Percentiles rank a stretch among this genome's conserved stretches.
Conservation (phyloP, 2,329 filamentous ascomycete genomes). For the Ilyonectria mors-panacis region DNA sequence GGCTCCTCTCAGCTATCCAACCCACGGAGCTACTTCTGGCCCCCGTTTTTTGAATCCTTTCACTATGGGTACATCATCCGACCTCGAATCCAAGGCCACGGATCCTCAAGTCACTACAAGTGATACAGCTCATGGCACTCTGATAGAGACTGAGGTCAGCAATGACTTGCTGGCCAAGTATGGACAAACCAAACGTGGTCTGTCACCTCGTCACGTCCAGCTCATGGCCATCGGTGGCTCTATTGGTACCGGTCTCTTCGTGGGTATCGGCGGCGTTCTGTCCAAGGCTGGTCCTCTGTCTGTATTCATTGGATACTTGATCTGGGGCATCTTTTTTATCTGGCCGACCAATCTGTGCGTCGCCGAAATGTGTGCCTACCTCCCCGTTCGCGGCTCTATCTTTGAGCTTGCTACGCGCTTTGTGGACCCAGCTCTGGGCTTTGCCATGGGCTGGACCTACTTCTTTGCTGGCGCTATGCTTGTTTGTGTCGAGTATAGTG, state of each 20-base stretch:
- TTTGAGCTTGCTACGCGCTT: conserved; percentile 70
- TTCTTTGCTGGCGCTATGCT: conserved; percentile 64
- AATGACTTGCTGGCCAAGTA: conserved; percentile 45
- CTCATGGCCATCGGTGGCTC: conserved; percentile 66
- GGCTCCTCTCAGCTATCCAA: background rate
- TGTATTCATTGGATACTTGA: conserved; percentile 60
- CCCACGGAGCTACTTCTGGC: background rate
- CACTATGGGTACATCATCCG: conserved; percentile 44
- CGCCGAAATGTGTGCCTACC: conserved; percentile 71
- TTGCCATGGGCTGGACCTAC: conserved; percentile 68
- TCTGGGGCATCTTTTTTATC: conserved; percentile 61
- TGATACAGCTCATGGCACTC: conserved; percentile 46
- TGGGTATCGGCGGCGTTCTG: conserved; percentile 61
- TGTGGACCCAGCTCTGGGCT: conserved; percentile 70
- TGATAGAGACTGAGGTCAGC: conserved; percentile 43
- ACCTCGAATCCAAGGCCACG: conserved; percentile 43
- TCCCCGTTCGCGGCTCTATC: conserved; percentile 68
- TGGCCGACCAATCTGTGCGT: conserved; percentile 63
- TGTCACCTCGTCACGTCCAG: conserved; percentile 61
- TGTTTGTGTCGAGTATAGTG: conserved; percentile 61
- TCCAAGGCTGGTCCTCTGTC: conserved; percentile 60
- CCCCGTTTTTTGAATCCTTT: background rate
- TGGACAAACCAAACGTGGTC: conserved; percentile 53
- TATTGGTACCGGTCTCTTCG: conserved; percentile 63
- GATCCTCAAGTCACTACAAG: conserved; percentile 42